A percentile compares a stretch with the other conserved stretches of the same genome.
These are phyloP conservation scores for Vitis vinifera DNA, from an alignment of 164 flowering plant species.

Conservation along the genomic window ASM3070453v1 NC_081807.1:5021001-5021500, in stretches of 20 bases:
- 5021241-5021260: slow-evolving; percentile 37
- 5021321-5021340: too few relatives aligned
- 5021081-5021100: too few relatives aligned
- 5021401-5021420: slow-evolving; percentile 25
- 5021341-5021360: too few relatives aligned
- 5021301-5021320: too few relatives aligned
- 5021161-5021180: slow-evolving; percentile 19
- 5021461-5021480: slow-evolving; percentile 32
- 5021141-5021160: background rate
- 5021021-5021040: too few relatives aligned
- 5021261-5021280: slow-evolving; percentile 21
- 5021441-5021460: slow-evolving; percentile 26
- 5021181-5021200: slow-evolving; percentile 42
- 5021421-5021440: slow-evolving; percentile 35
- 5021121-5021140: background rate
- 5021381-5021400: slow-evolving; percentile 44
- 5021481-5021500: slow-evolving; percentile 26
- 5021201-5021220: slow-evolving; percentile 33
- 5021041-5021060: too few relatives aligned
- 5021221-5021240: slow-evolving; percentile 35
- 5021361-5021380: slow-evolving; percentile 18
- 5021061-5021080: too few relatives aligned
- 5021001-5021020: too few relatives aligned
- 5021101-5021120: too few relatives aligned
- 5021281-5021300: too few relatives aligned